phyloP scores from a whole-genome alignment of 2,329 filamentous ascomycete genomes.

The Penicillium crustosum region DNA sequence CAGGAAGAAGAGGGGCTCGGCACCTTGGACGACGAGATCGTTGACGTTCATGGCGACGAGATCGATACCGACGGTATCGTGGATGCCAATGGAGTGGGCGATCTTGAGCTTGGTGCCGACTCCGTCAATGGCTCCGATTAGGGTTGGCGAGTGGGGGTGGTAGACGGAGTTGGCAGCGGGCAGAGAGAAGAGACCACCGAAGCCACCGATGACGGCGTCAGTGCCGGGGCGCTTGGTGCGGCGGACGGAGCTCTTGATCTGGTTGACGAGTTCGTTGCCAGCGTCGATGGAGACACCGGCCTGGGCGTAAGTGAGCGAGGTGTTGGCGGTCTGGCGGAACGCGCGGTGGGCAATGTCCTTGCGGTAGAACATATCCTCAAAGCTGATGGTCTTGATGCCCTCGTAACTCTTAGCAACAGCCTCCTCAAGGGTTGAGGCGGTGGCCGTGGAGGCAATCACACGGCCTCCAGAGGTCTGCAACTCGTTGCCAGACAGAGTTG shows the following conservation, averaged over 20 bases:
- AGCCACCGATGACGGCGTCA: conserved; percentile 91
- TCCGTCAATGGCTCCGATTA: conserved; percentile 94
- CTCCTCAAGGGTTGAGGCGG: conserved; percentile 70
- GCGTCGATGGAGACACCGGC: conserved; percentile 94
- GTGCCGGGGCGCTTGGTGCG: conserved; percentile 83
- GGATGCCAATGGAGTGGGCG: conserved; percentile 83
- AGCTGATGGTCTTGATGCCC: conserved; percentile 75
- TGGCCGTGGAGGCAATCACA: conserved; percentile 89
- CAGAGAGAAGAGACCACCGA: conserved; percentile 84
- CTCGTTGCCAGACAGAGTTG: conserved; percentile 60
- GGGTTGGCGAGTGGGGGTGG: conserved; percentile 70
- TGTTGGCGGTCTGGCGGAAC: conserved; percentile 39
- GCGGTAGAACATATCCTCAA: conserved; percentile 86
- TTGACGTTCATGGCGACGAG: conserved; percentile 99
- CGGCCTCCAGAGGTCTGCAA: conserved; percentile 81
- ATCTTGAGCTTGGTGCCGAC: conserved; percentile 97
- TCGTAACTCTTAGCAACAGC: conserved; percentile 87
- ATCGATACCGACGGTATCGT: conserved; percentile 93
- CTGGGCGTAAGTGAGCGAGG: conserved; percentile 78
- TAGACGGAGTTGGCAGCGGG: conserved; percentile 67
- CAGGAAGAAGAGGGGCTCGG: conserved; percentile 91
- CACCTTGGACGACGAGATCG: conserved; percentile 92
- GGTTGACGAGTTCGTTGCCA: conserved; percentile 86
- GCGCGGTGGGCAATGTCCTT: conserved; percentile 84
- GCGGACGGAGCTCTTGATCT: conserved; percentile 86